Evolutionary conservation across 1,284 basidiomycete species (phyloP).

Genomic region (Ustilago curta): DNA sequence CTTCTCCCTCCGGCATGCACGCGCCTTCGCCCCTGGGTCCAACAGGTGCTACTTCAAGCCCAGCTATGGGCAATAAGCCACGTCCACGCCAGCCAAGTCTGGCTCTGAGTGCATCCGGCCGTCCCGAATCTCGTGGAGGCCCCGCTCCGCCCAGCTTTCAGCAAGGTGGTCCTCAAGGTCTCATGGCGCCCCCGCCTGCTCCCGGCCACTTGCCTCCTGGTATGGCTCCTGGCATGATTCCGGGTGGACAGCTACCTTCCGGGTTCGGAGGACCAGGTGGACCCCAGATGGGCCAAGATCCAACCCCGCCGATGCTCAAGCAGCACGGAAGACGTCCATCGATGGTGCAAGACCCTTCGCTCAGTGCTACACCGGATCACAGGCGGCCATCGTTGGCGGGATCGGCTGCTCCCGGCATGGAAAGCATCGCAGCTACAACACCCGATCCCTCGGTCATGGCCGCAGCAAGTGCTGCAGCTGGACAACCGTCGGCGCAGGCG

Average conservation of each 20-base stretch:
- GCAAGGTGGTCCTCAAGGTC: constrained; percentile 31
- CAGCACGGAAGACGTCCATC: constrained; percentile 45
- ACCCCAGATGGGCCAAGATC: constrained; percentile 28
- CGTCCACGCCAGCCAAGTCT: constrained; percentile 46
- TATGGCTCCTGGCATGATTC: constrained; percentile 26
- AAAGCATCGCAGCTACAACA: constrained; percentile 25
- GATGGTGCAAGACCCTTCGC: constrained; percentile 35
- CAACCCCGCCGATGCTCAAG: constrained; percentile 31
- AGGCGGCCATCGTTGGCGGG: constrained; percentile 24
- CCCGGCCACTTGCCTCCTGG: constrained; percentile 43
- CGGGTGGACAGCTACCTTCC: constrained; percentile 31
- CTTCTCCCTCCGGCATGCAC: constrained; percentile 47
- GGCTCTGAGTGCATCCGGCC: constrained; percentile 33
- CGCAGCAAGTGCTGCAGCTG: constrained; percentile 40
- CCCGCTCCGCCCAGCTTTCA: constrained; percentile 30
- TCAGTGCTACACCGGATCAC: constrained; percentile 26
- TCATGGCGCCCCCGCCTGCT: constrained; percentile 53
- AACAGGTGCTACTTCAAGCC: constrained; percentile 37
- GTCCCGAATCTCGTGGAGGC: constrained; percentile 45
- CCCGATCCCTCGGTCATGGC: constrained; percentile 42
- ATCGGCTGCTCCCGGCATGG: constrained; percentile 19
- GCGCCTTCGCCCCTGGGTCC: constrained; percentile 48
- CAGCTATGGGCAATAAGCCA: constrained; percentile 35
- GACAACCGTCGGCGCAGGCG: constrained; percentile 36
- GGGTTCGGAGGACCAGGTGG: constrained; percentile 21